phyloP scores from a whole-genome alignment of 73 alveolate species.

The Breviolum minutum region DNA sequence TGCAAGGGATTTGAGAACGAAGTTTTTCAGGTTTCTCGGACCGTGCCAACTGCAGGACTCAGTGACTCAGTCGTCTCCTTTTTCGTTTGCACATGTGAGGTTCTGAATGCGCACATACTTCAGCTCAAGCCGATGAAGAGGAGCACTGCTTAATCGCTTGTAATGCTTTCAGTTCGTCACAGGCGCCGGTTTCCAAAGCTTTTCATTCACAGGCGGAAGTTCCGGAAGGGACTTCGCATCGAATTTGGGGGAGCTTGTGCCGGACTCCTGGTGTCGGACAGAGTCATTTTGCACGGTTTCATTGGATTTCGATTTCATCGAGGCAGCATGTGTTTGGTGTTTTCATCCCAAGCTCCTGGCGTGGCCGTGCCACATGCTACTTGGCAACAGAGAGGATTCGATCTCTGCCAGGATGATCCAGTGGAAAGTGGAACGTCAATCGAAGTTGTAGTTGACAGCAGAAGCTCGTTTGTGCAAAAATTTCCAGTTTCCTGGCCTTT shows the following conservation, averaged over 20 bases:
- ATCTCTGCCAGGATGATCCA: background rate
- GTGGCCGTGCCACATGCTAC: slow-evolving; percentile 74
- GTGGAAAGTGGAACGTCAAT: background rate
- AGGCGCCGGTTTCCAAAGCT: background rate
- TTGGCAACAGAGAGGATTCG: background rate
- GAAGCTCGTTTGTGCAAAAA: background rate
- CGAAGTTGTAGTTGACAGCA: background rate
- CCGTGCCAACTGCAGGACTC: too few species aligned
- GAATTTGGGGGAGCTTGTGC: slow-evolving; percentile 76
- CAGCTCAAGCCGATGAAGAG: background rate
- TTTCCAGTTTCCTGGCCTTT: too few species aligned
- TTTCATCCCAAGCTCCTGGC: slow-evolving; percentile 81
- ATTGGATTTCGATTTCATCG: background rate
- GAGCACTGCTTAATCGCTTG: background rate
- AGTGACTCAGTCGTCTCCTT: too few species aligned
- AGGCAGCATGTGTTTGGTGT: slow-evolving; percentile 85
- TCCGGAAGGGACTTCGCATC: background rate
- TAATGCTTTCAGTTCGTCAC: background rate
- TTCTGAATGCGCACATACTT: slow-evolving; percentile 24
- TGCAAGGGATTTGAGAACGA: background rate
- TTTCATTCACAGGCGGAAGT: background rate
- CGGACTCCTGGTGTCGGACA: background rate
- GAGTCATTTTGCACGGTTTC: background rate
- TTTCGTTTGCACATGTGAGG: background rate
- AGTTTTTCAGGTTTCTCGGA: background rate